These are phyloP conservation scores for Pichia sp. DNA, from an alignment of 1,139 yeast species.

Conservation along the genomic window DNA sequence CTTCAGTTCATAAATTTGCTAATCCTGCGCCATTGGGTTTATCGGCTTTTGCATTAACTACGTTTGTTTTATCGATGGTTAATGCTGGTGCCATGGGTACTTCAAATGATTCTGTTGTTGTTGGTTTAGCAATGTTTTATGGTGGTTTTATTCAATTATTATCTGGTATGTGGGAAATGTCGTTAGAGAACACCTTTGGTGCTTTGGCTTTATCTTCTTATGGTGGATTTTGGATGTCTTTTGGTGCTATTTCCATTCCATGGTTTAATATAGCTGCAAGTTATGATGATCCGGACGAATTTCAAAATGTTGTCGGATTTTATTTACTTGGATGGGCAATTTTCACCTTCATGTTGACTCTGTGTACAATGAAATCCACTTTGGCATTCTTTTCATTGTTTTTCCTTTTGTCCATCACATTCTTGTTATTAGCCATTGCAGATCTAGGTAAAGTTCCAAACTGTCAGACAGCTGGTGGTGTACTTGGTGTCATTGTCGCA, in stretches of 20 bases:
- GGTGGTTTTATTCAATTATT: slow-evolving; percentile 73
- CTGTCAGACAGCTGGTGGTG: slow-evolving; percentile 65
- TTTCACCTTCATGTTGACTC: slow-evolving; percentile 59
- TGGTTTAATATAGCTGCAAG: slow-evolving; percentile 63
- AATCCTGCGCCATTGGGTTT: slow-evolving; percentile 89
- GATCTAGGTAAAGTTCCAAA: slow-evolving; percentile 37
- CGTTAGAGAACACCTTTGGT: slow-evolving; percentile 82
- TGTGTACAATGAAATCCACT: slow-evolving; percentile 72
- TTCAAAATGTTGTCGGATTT: slow-evolving; percentile 60
- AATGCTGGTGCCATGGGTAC: slow-evolving; percentile 59
- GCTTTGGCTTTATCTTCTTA: slow-evolving; percentile 74
- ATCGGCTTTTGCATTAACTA: slow-evolving; percentile 76
- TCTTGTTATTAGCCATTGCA: slow-evolving; percentile 57
- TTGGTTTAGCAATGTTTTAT: slow-evolving; percentile 76
- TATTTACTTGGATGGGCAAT: slow-evolving; percentile 74
- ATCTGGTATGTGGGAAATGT: slow-evolving; percentile 75
- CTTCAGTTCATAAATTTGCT: slow-evolving; percentile 66
- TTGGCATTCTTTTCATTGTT: slow-evolving; percentile 66
- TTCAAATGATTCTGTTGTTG: slow-evolving; percentile 41
- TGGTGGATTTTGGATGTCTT: slow-evolving; percentile 87
- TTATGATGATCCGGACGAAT: slow-evolving; percentile 30
- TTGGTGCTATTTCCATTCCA: slow-evolving; percentile 60
- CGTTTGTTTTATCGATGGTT: slow-evolving; percentile 67
- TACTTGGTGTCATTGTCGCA: slow-evolving; percentile 71
- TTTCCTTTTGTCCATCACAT: slow-evolving; percentile 56